Base-by-base conservation (phyloP, 1,139 yeast genomes). In the Zhuliangozyma blackwelliae region DNA sequence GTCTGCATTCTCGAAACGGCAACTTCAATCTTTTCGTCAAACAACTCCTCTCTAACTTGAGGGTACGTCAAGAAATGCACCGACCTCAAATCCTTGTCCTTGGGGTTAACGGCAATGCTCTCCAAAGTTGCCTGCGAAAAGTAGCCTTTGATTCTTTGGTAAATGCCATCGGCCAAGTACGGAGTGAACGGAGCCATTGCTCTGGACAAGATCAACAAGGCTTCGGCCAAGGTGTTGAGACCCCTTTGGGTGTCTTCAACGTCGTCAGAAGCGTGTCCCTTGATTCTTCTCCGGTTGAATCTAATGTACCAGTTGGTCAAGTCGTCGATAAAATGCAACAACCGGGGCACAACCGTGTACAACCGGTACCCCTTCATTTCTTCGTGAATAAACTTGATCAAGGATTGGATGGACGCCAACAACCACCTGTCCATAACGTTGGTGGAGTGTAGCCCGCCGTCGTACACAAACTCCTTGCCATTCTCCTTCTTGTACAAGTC, bases 111-210 rank as follows among this genome's bases (percentile, higher is more conserved):
- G 37, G 60, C 52, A 44, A 57, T 56, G 39, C 68, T 54, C 32
- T 63, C 68, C 51, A 82, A 73, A 29, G 75, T 75, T 34, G 73
- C 77, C 27, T 63, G 69, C 19, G 75, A 61, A 61, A 88, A 82
- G 53, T 69, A 79, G 29, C 68, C 71, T 57, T 72, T 77, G 62
- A 94, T 66, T 63, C 78, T 82, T 59, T 80, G 83, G 68, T 89
- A 94, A 51, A 94, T 85, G 53, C 80, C 79, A 57, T 94, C 99
- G 37, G 97, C 75, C 61, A 94, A 73, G 75, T 83, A 94, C 45
- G 99, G 99, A 37, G 97, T 89, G 68, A 94, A 94, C 47, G 99
- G 98, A 41, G 98, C 97, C 97, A 94, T 90, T 33, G 96, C 94
- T 61, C 97, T 80, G 32, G 81, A 85, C 55, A 94, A 79, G 30